Evolutionary conservation across 257 asterid genomes (phyloP).

Genomic region (Capsicum chinense): DNA sequence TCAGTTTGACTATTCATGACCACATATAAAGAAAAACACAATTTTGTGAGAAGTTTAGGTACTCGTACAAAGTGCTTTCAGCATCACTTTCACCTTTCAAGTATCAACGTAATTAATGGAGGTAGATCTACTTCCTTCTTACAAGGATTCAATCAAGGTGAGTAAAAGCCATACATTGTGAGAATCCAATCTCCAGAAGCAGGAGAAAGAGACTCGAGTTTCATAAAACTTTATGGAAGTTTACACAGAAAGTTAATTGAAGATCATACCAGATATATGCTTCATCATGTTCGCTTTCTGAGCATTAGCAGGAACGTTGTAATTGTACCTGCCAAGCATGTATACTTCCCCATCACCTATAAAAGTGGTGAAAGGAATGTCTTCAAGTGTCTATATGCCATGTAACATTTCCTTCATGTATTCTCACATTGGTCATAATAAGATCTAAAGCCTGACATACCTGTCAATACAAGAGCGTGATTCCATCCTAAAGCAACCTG

Average conservation of each 20-base stretch:
- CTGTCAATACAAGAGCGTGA: conserved; percentile 69
- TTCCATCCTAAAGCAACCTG: conserved; percentile 88
- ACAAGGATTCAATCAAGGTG: not conserved
- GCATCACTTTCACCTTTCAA: not conserved
- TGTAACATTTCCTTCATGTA: not conserved
- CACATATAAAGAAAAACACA: not conserved
- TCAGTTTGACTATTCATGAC: not conserved
- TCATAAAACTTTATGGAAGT: not conserved
- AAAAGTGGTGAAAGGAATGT: not conserved
- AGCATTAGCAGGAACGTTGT: conserved; percentile 58
- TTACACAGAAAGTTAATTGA: not conserved
- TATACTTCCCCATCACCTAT: conserved; percentile 58
- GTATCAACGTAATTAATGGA: not conserved
- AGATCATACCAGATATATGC: conserved; percentile 41
- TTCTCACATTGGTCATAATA: not conserved
- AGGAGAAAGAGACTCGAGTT: not conserved
- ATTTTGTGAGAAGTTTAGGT: not conserved
- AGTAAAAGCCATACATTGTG: not conserved
- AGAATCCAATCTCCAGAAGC: not conserved
- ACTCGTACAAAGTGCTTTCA: not conserved
- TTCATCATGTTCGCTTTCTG: conserved; percentile 39
- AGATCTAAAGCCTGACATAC: conserved; percentile 40
- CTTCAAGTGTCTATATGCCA: not conserved
- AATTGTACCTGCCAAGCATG: conserved; percentile 83
- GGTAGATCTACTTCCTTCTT: not conserved